Base-by-base conservation (phyloP, 2,329 filamentous ascomycete genomes). In the Pseudocercospora crystallina region DNA sequence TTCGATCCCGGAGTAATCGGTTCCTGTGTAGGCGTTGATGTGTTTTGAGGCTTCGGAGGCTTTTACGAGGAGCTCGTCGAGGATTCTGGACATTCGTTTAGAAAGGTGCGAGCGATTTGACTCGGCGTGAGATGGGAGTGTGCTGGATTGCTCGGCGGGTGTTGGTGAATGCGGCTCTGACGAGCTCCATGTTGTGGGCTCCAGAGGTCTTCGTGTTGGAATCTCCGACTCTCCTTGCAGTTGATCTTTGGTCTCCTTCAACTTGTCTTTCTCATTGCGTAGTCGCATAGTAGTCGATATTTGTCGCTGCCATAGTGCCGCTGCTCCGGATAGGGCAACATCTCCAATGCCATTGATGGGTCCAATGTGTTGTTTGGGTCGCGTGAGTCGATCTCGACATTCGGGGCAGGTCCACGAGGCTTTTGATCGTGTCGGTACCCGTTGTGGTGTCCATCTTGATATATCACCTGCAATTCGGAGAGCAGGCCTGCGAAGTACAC, bases 11-110 rank as follows among this genome's bases (percentile, higher is more conserved):
- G 88, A 87, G 76, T 97, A 99, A 59, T 79, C 76, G n/a, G 76
- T 79, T 13, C 94, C 94, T 2, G 94, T 99, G 47, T 96, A 82
- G 64, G 91, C 89, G 71, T 96, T 99, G 71, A 99, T 82, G 52
- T 88, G 87, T 68, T 94, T 89, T 2, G 89, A 89, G 3, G 91
- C 91, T 44, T 86, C 81, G 58, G 96, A 87, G 39, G 95, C 80
- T 62, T 92, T 90, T 30, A 86, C 82, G 67, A 97, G 90, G 14
- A 96, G 70, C 57, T 89, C 85, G 73, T 99, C 94, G 89, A 97
- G 95, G 67, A 95, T 75, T 49, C 80, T 71, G 41, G 81, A 82
- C 67, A 94, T 82, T 48, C 79, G 76, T 60, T 82, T 83, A 5
- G 77, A 81, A 35, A 81, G 58, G 42, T 80, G 70, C 59, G 80